Evolutionary conservation across 2,329 filamentous ascomycete genomes (phyloP).

Genomic region (Fusarium hainanense): DNA sequence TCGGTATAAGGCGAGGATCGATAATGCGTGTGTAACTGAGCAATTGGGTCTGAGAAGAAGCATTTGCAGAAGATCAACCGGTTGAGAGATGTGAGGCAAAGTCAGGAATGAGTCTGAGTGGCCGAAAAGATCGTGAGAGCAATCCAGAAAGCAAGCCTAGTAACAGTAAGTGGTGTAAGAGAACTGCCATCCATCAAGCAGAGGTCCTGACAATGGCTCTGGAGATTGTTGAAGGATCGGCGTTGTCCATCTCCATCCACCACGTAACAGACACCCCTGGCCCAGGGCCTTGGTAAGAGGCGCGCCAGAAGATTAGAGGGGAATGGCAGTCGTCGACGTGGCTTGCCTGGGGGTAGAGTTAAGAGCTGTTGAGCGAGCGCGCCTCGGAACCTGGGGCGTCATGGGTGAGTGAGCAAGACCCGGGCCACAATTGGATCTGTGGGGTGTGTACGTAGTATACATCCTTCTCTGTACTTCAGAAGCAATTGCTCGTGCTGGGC

Average conservation of each 20-base stretch:
- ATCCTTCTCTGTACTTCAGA: slow-evolving; percentile 19
- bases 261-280: slow-evolving; percentile 39
- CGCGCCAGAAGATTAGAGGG: slow-evolving; percentile 43
- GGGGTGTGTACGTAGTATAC: slow-evolving; percentile 40
- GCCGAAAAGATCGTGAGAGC: slow-evolving; percentile 34
- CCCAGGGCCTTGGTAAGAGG: slow-evolving; percentile 44
- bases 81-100: slow-evolving; percentile 32
- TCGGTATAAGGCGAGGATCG: slow-evolving; percentile 9
- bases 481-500: slow-evolving; percentile 29
- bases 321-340: slow-evolving; percentile 39
- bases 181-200: slow-evolving; percentile 17
- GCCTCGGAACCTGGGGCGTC: slow-evolving; percentile 34
- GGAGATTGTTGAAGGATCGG: slow-evolving; percentile 44
- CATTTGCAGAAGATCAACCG: slow-evolving; percentile 2
- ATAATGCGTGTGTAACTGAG: slow-evolving; percentile 23
- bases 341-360: slow-evolving; percentile 43
- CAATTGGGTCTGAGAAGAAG: slow-evolving; percentile 3
- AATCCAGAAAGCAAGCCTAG: slow-evolving; percentile 19
- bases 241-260: slow-evolving; percentile 37
- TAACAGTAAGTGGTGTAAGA: slow-evolving; percentile 15
- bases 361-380: slow-evolving; percentile 25
- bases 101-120: slow-evolving; percentile 33
- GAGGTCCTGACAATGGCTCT: slow-evolving; percentile 38
- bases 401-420: slow-evolving; percentile 36
- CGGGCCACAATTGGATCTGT: slow-evolving; percentile 14